Base-by-base conservation (phyloP, 257 asterid genomes). In the Avicennia marina region DNA sequence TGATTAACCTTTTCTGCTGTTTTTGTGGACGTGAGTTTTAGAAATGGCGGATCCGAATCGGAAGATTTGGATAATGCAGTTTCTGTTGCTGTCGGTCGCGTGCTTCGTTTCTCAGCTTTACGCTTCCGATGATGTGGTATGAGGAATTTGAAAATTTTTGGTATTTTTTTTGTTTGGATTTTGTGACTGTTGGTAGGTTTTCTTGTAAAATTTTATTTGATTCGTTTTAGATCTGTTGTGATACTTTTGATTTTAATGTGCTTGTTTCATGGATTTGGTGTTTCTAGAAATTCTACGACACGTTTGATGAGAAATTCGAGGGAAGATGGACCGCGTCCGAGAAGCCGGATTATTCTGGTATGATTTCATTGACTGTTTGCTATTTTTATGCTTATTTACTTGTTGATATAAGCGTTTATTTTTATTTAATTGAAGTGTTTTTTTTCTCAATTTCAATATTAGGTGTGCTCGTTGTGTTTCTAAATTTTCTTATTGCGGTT, bases 241-340 rank as follows among this genome's bases (percentile, higher is more conserved):
- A 29, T 17, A 12, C 46, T 21, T 57, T 53, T 33, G 59, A 43
- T 20, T 19, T 22, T 42, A 29, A 17, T 65, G 15, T 52, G 50
- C 33, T 22, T 32, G n/a, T 52, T 67, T 46, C 8, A 11, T 20
- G 52, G 15, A 58, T 13, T 50, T 72, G 65, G 41, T 49, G 43
- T 51, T 56, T 73, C 34, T 67, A 93, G 99, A 78, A 51, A 72
- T 78, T 86, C 45, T 80, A 89, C 65, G 99, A 93, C 61, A 67
- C 97, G 39, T 93, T 93, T 54, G 97, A 93, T 47, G 96, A 84
- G 71, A 68, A 83, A 15, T 82, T 89, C 19, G 90, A 86, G 10
- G 97, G 95, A 20, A 74, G 87, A 39, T 93, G 99, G 99, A 64
- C 73, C 12, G 95, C 61, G 18, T 93, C 99, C 29, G 83, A 82